Conservation (phyloP, 2,329 filamentous ascomycete species). For the Trichoderma atroviride region DNA sequence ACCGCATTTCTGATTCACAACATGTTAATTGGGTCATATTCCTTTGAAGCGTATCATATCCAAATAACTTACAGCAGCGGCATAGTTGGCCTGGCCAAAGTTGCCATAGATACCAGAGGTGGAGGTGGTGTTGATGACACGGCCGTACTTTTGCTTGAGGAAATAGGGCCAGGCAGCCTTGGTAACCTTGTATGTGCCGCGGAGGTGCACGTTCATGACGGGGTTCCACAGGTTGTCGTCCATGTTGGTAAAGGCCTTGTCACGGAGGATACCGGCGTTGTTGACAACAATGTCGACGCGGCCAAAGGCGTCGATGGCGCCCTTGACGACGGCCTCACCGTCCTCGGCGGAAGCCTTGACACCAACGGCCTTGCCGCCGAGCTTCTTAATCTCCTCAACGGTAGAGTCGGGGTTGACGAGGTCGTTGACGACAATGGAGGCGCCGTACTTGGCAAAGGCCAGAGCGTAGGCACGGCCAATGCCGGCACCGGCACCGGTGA, state of each 20-base stretch:
- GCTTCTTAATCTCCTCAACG: slow-evolving; percentile 87
- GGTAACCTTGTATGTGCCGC: slow-evolving; percentile 93
- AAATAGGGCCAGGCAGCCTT: slow-evolving; percentile 98
- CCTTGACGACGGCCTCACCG: slow-evolving; percentile 87
- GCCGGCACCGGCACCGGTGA: slow-evolving; percentile 87
- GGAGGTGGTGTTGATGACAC: slow-evolving; percentile 94
- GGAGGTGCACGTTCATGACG: slow-evolving; percentile 88
- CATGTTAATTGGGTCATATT: not conserved
- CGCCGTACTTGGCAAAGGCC: slow-evolving; percentile 82
- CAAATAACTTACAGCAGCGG: slow-evolving; percentile 70
- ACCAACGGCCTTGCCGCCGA: slow-evolving; percentile 86
- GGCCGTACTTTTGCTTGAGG: slow-evolving; percentile 97
- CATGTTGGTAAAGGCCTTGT: slow-evolving; percentile 99
- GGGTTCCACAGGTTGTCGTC: slow-evolving; percentile 90
- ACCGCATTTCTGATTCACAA: slow-evolving; percentile 69
- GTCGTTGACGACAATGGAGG: slow-evolving; percentile 91
- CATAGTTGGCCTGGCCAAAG: slow-evolving; percentile 98
- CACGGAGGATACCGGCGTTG: slow-evolving; percentile 95
- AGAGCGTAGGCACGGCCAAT: slow-evolving; percentile 90
- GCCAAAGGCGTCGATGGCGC: slow-evolving; percentile 89
- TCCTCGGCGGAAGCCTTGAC: slow-evolving; percentile 94
- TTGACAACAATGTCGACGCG: slow-evolving; percentile 95
- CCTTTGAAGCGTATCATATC: not conserved
- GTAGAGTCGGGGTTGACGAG: slow-evolving; percentile 88
- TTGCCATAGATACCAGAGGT: slow-evolving; percentile 98